These are phyloP conservation scores for Gossypium gossypioides DNA, from an alignment of 441 rosid genomes.

Conservation along the genomic window DNA sequence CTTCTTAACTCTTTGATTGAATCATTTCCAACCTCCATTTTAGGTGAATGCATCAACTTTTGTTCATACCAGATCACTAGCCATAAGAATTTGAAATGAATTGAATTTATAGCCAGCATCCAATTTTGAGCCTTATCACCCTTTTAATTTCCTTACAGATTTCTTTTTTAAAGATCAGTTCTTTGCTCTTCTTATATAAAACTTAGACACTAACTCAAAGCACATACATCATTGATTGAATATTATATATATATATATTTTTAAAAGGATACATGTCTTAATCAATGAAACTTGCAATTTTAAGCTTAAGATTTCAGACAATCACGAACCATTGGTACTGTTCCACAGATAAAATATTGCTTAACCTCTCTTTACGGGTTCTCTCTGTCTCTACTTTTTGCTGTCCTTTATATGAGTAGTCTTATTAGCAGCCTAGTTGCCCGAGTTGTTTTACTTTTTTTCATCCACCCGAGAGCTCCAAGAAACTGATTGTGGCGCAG, in stretches of 20 bases:
- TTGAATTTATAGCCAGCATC: background rate
- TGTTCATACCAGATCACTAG: background rate
- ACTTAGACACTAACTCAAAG: background rate
- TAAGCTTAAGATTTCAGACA: background rate
- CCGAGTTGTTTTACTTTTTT: background rate
- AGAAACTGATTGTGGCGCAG: background rate
- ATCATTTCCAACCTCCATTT: slow-evolving; percentile 2
- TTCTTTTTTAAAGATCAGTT: background rate
- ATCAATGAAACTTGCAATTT: background rate
- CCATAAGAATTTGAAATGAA: background rate
- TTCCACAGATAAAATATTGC: background rate
- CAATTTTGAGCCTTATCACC: background rate
- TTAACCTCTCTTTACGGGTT: background rate
- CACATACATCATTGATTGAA: background rate
- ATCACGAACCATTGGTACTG: background rate
- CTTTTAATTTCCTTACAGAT: background rate
- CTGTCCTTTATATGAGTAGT: background rate
- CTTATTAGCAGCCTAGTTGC: background rate
- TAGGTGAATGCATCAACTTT: background rate
- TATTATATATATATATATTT: no score
- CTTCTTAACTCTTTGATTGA: slow-evolving; percentile 11
- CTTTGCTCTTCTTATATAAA: background rate
- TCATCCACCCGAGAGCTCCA: background rate
- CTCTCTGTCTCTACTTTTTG: background rate
- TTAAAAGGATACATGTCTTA: background rate